These are phyloP conservation scores for Candida rishiriensis DNA, from an alignment of 805 yeast species.

Conservation along the genomic window DNA sequence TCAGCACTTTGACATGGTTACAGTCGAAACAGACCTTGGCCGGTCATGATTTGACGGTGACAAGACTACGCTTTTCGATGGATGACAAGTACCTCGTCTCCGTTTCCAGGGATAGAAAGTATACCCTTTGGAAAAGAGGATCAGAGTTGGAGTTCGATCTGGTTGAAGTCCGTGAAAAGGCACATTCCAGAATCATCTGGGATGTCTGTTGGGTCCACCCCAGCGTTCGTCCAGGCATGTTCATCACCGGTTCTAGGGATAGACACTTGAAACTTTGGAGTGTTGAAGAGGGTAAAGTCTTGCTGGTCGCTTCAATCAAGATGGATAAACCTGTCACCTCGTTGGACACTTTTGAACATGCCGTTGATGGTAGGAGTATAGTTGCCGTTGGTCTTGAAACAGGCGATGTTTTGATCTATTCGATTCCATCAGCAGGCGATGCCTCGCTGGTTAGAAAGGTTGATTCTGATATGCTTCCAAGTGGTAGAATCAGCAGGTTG, in stretches of 20 bases:
- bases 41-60: constrained; percentile 82
- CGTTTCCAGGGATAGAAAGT: constrained; percentile 87
- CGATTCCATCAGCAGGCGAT: constrained; percentile 28
- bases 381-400: constrained; percentile 68
- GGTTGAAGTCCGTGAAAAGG: constrained; percentile 47
- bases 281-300: constrained; percentile 26
- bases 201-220: constrained; percentile 76
- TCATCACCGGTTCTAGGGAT: constrained; percentile 87
- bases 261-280: constrained; percentile 70
- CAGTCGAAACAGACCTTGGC: constrained; percentile 56
- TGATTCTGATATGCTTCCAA: constrained; percentile 45
- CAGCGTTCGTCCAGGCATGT: constrained; percentile 37
- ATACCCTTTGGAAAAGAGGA: constrained; percentile 65
- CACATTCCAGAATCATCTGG: constrained; percentile 93
- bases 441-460: constrained; percentile 32
- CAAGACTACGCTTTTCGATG: constrained; percentile 72
- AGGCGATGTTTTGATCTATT: constrained; percentile 52
- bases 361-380: constrained; percentile 29
- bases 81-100: constrained; percentile 60
- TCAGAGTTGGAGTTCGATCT: constrained; percentile 22
- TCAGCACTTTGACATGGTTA: constrained; percentile 54
- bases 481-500: constrained; percentile 56
- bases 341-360: constrained; percentile 41
- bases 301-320: constrained; percentile 34
- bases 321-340: constrained; percentile 63